Conservation (phyloP, 1,284 basidiomycete species). For the Chiua sp. region DNA sequence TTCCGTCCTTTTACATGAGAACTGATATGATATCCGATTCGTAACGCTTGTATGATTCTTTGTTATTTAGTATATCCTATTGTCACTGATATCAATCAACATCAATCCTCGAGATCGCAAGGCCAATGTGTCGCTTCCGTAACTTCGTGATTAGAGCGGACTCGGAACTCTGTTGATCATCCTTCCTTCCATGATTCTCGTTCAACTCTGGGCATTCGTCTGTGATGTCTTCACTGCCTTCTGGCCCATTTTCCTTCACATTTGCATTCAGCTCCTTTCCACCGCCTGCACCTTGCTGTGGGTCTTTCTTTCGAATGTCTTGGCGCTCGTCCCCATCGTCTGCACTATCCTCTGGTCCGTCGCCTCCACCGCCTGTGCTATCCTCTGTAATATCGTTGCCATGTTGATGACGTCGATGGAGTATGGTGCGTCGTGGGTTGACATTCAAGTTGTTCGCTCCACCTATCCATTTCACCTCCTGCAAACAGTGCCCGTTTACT, state of each 20-base stretch:
- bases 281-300: conserved; percentile 8
- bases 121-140: too few species aligned
- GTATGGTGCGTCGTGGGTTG: conserved; percentile 23
- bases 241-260: too few species aligned
- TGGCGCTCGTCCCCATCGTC: conserved; percentile 10
- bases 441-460: conserved; percentile 3
- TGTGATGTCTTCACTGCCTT: too few species aligned
- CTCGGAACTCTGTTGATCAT: too few species aligned
- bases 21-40: neutral
- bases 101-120: too few species aligned
- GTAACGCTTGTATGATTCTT: neutral
- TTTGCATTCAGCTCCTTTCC: too few species aligned
- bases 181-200: too few species aligned
- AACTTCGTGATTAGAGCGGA: too few species aligned
- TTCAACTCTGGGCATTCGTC: too few species aligned
- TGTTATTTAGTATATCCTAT: neutral
- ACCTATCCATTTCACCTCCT: neutral
- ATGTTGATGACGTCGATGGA: conserved; percentile 14
- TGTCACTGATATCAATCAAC: neutral
- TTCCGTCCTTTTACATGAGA: neutral
- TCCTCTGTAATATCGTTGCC: conserved; percentile 16
- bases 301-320: too few species aligned
- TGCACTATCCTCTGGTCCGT: conserved; percentile 5
- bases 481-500: conserved; percentile 12
- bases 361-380: conserved; percentile 4